Evolutionary conservation across 1,284 basidiomycete species (phyloP), one percentile per base, ranked within the genome.

Genomic region (Austropuccinia psidii): DNA sequence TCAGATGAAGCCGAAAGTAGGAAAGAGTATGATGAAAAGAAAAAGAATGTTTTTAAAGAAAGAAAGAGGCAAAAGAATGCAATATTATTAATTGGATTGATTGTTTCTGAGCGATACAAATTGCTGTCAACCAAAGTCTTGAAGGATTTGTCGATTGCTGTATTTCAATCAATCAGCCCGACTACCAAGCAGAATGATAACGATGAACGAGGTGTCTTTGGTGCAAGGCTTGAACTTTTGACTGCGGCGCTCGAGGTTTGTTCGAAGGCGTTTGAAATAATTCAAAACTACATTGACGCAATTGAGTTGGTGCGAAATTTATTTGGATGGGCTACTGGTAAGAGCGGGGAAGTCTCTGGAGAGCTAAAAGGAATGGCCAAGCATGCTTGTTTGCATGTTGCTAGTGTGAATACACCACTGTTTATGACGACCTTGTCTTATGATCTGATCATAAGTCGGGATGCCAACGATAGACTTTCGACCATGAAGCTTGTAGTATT

Each of bases 401-500:
- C 93, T 0, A 85, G 87, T 0, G 86, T 86, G 62, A 90, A 94
- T 78, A 92, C 93, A 13, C 88, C 89, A 1, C 82, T 98, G 21
- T 97, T 98, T 82, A 97, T 98, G 90, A 91, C 92, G 0, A 97
- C 95, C 0, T 82, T 98, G 29, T 88, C 89, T 2, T 85, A 95
- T 78, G 95, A 97, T 79, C 93, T 98, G 55, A 83, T 95, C 54
- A 88, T 90, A 65, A 89, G 92, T 11, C 85, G 86, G 39, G 87
- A 85, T 1, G 82, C 90, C 9, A 89, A 90, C 68, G 89, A 94
- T 77, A 85, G 93, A 55, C 92, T 88, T 77, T 88, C 90, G 7
- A 90, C 96, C 52, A 87, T 98, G 87, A 92, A 94, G 79, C 86
- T 98, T 7, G 88, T 98, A 11, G 92, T 93, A 0, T 95, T 95